A percentile compares a stretch with the other conserved stretches of the same genome.
These are phyloP conservation scores for Zygoascus ofunaensis DNA, from an alignment of 805 yeast species.

Conservation along the genomic window DNA sequence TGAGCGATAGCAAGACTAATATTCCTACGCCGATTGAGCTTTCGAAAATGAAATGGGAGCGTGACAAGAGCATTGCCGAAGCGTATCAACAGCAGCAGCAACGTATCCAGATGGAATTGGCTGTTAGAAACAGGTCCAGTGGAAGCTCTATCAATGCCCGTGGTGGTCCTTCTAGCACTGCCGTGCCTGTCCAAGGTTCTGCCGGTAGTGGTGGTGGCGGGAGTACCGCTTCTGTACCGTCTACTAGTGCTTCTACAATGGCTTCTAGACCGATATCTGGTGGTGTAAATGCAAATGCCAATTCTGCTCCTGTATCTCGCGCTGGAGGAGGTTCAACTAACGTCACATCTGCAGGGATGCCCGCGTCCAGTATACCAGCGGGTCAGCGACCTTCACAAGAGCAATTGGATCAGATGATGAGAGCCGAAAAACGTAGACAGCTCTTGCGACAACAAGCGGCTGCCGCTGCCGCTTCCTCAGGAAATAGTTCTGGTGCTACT, in stretches of 20 bases:
- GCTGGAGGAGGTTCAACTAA: background rate
- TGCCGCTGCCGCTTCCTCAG: conserved; percentile 5
- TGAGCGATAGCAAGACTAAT: conserved; percentile 20
- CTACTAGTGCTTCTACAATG: conserved; percentile 5
- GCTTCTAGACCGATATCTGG: conserved; percentile 8
- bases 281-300: conserved; percentile 21
- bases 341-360: background rate
- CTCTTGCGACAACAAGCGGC: conserved; percentile 22
- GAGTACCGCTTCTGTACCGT: conserved; percentile 17
- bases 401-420: conserved; percentile 21
- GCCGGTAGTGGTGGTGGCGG: too few relatives aligned
- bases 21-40: conserved; percentile 80
- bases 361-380: too few relatives aligned
- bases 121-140: background rate
- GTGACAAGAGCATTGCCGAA: conserved; percentile 73
- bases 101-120: conserved; percentile 9
- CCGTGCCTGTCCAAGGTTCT: conserved; percentile 1
- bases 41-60: conserved; percentile 68
- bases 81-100: conserved; percentile 27
- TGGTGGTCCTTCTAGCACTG: conserved; percentile 3
- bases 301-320: background rate
- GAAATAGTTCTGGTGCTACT: conserved; percentile 1
- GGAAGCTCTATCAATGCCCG: conserved; percentile 9
- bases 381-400: conserved; percentile 12
- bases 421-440: conserved; percentile 24